A percentile compares a stretch with the other conserved stretches of the same genome.
Conservation (phyloP, 805 yeast species). For the Pichia exigua region DNA sequence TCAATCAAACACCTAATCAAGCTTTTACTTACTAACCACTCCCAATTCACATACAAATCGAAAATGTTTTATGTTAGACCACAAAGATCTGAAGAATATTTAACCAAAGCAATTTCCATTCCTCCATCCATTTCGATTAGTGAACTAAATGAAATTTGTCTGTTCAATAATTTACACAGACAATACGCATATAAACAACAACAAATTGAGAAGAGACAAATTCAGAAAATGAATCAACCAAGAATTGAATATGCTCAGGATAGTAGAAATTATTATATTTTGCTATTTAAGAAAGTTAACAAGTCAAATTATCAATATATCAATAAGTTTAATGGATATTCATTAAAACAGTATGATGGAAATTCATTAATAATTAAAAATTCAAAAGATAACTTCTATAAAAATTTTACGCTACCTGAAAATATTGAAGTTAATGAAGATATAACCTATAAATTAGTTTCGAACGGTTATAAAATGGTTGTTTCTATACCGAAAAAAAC, state of each 20-base stretch:
- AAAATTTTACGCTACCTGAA: conserved; percentile 18
- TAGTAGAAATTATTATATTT: conserved; percentile 17
- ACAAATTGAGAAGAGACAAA: conserved; percentile 6
- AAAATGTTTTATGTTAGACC: conserved; percentile 18
- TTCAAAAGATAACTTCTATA: conserved; percentile 15
- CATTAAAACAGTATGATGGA: conserved; percentile 15
- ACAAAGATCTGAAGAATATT: conserved; percentile 9
- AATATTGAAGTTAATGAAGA: conserved; percentile 16
- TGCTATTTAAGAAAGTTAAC: conserved; percentile 14
- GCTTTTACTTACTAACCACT: background rate
- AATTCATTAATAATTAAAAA: conserved; percentile 17
- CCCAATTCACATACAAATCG: too few species aligned
- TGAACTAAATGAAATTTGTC: conserved; percentile 1
- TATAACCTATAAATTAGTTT: conserved; percentile 12
- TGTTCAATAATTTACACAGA: conserved; percentile 5
- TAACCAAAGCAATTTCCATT: background rate
- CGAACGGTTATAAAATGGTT: conserved; percentile 18
- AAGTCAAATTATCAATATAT: conserved; percentile 3
- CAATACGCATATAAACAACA: conserved; percentile 6
- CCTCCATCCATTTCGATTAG: background rate
- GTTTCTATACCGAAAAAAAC: conserved; percentile 13
- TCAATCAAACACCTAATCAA: background rate
- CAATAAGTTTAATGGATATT: conserved; percentile 17
- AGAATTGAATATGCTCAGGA: conserved; percentile 14
- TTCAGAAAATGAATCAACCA: conserved; percentile 9